These are phyloP conservation scores for Cucurbitaria berberidis DNA, from an alignment of 2,329 filamentous ascomycete species.

Conservation along the genomic window DNA sequence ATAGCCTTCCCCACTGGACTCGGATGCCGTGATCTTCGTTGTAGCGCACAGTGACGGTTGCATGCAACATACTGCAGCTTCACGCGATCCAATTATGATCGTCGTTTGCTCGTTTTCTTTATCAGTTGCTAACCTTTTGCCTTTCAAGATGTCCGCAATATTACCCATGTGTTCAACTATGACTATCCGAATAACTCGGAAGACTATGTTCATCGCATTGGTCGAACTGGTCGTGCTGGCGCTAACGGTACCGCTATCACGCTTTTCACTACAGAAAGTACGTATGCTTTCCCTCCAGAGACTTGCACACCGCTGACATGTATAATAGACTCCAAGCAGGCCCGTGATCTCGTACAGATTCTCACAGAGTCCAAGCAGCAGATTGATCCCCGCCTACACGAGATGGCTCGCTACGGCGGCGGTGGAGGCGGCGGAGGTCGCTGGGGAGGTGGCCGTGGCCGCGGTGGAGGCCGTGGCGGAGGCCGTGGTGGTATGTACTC, in stretches of 20 bases:
- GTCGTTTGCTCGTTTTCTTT: slow-evolving; percentile 51
- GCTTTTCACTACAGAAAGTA: slow-evolving; percentile 99
- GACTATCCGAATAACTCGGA: slow-evolving; percentile 95
- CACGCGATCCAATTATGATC: slow-evolving; percentile 65
- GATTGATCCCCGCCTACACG: slow-evolving; percentile 91
- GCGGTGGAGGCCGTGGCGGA: slow-evolving; percentile 67
- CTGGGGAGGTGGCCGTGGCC: slow-evolving; percentile 71
- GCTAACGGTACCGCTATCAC: slow-evolving; percentile 96
- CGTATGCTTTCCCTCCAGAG: slow-evolving; percentile 52
- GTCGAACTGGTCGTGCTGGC: slow-evolving; percentile 75
- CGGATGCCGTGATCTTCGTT: slow-evolving; percentile 52
- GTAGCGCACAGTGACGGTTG: slow-evolving; percentile 63
- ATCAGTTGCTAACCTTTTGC: slow-evolving; percentile 76
- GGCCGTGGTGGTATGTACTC: slow-evolving; percentile 54
- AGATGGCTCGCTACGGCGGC: slow-evolving; percentile 93
- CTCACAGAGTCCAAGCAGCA: slow-evolving; percentile 97
- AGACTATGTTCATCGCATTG: slow-evolving; percentile 73
- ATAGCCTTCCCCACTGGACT: slow-evolving; percentile 55
- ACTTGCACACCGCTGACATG: slow-evolving; percentile 37
- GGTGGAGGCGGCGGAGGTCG: slow-evolving; percentile 76
- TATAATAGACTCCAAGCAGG: slow-evolving; percentile 62
- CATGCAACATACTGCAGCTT: slow-evolving; percentile 61
- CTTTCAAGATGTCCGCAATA: slow-evolving; percentile 98
- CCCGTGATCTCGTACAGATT: slow-evolving; percentile 92
- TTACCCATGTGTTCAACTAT: slow-evolving; percentile 99